Conservation (phyloP, 2,329 filamentous ascomycete genomes). For the Exophiala mesophila region DNA sequence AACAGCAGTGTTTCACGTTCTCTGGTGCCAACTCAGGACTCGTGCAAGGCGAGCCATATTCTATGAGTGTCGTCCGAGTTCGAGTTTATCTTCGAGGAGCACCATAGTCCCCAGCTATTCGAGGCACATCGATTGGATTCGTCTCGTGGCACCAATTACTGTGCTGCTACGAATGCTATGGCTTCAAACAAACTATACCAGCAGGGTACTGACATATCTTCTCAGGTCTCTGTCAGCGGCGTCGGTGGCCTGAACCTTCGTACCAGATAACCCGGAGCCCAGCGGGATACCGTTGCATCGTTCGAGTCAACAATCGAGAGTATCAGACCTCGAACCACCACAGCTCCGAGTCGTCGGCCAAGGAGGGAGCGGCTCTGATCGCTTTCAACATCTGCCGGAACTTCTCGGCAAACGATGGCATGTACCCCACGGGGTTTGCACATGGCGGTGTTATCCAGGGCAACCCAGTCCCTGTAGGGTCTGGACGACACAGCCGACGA, state of each 20-base stretch:
- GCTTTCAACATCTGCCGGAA: constrained; percentile 97
- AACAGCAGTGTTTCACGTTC: no score
- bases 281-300: constrained; percentile 75
- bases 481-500: constrained; percentile 45
- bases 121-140: no score
- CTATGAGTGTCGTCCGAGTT: no score
- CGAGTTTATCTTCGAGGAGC: no score
- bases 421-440: constrained; percentile 59
- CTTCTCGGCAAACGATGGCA: constrained; percentile 94
- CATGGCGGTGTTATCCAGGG: constrained; percentile 55
- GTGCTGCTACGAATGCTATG: no score
- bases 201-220: no score
- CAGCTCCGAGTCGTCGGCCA: constrained; percentile 73
- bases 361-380: constrained; percentile 89
- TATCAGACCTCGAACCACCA: constrained; percentile 88
- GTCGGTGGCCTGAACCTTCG: constrained; percentile 85
- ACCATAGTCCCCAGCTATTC: no score
- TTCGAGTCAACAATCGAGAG: constrained; percentile 92
- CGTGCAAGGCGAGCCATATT: no score
- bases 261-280: constrained; percentile 67
- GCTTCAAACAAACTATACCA: no score
- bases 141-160: no score
- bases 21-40: no score
- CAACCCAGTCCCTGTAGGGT: constrained; percentile 60
- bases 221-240: constrained; percentile 85